Evolutionary conservation across 2,329 filamentous ascomycete genomes (phyloP).

Genomic region (Fusarium subglutinans): DNA sequence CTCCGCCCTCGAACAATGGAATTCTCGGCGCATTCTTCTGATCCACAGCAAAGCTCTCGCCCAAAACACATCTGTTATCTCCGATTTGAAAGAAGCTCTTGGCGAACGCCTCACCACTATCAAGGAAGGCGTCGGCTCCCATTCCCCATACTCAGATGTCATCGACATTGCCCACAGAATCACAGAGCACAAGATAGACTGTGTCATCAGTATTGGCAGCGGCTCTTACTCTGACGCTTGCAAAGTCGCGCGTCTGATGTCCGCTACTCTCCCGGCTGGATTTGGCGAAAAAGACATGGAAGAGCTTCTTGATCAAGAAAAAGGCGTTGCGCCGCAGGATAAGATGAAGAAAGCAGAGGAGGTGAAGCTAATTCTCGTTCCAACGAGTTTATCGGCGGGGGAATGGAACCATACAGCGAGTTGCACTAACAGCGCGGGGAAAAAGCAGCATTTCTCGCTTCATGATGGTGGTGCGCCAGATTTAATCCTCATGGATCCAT

Average conservation of each 20-base stretch:
- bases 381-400: constrained; percentile 5
- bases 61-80: background rate
- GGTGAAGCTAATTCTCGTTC: background rate
- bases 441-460: constrained; percentile 13
- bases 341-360: constrained; percentile 2
- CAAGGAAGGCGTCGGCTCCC: constrained; percentile 19
- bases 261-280: background rate
- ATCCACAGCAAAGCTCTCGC: constrained; percentile 14
- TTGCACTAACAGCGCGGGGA: constrained; percentile 3
- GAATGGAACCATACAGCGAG: constrained; percentile 21
- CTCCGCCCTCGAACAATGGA: background rate
- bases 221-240: constrained; percentile 19
- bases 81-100: background rate
- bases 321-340: constrained; percentile 5
- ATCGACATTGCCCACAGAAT: constrained; percentile 6
- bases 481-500: constrained; percentile 17
- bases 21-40: background rate
- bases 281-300: constrained; percentile 16
- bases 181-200: background rate
- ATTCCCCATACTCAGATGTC: constrained; percentile 8
- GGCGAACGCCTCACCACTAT: background rate
- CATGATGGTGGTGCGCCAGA: constrained; percentile 8
- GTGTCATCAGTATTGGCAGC: background rate
- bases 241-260: constrained; percentile 13
- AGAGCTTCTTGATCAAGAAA: background rate